phyloP scores from a whole-genome alignment of 345 rosid species.

The Salix purpurea region DNA sequence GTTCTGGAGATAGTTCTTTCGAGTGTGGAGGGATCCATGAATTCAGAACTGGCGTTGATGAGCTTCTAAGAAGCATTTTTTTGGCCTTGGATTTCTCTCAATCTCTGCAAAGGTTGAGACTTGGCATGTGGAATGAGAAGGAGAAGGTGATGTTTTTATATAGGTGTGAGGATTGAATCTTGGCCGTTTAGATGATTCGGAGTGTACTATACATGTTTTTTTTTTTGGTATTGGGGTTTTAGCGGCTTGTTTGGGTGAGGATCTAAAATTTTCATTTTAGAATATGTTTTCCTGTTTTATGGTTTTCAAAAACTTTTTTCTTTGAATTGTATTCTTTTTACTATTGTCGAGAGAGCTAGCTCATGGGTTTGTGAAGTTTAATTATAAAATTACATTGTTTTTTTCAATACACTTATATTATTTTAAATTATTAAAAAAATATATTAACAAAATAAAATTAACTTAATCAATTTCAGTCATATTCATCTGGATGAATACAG shows the following conservation, averaged over 20 bases:
- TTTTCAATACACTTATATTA: no score
- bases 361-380: no score
- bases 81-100: neutral
- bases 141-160: constrained; percentile 4
- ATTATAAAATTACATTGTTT: no score
- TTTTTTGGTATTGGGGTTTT: no score
- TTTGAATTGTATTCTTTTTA: neutral
- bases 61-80: constrained; percentile 63
- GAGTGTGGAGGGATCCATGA: constrained; percentile 45
- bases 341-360: neutral
- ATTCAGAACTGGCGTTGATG: constrained; percentile 67
- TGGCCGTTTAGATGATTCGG: constrained; percentile 22
- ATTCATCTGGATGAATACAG: no score
- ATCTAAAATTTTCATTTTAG: constrained; percentile 3
- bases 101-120: no score
- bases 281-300: neutral
- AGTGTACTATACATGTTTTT: no score
- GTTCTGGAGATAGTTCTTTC: constrained; percentile 44
- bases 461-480: no score
- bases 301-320: neutral
- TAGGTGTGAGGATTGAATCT: constrained; percentile 12
- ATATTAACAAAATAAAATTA: no score
- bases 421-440: no score
- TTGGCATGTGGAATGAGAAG: neutral
- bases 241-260: neutral